These are phyloP conservation scores for Metarhizium humberi DNA, from an alignment of 2,329 filamentous ascomycete genomes.

Conservation along the genomic window DNA sequence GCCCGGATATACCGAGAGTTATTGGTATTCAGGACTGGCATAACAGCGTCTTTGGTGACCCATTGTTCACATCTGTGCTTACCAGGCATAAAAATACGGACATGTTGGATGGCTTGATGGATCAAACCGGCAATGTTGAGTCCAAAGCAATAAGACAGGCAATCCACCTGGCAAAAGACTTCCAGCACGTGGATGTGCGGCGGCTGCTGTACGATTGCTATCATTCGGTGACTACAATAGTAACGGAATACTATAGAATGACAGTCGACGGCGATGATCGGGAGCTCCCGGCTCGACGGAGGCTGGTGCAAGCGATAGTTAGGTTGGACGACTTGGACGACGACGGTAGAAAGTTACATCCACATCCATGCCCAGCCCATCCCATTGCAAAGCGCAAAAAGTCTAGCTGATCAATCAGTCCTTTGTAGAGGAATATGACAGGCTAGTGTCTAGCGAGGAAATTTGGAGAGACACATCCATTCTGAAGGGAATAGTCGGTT, in stretches of 20 bases:
- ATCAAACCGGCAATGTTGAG: not conserved
- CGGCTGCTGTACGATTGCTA: slow-evolving; percentile 50
- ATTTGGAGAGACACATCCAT: not conserved
- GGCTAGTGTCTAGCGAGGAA: not conserved
- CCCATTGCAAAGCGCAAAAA: slow-evolving; percentile 36
- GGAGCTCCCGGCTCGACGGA: slow-evolving; percentile 44
- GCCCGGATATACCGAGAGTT: not conserved
- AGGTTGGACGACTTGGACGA: slow-evolving; percentile 33
- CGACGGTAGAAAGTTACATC: slow-evolving; percentile 16
- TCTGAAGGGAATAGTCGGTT: not conserved
- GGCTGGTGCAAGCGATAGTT: slow-evolving; percentile 36
- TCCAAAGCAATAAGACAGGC: not conserved
- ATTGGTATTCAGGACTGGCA: slow-evolving; percentile 44
- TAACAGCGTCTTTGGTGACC: slow-evolving; percentile 50
- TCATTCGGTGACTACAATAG: slow-evolving; percentile 42
- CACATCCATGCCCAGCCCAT: slow-evolving; percentile 29
- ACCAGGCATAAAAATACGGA: slow-evolving; percentile 31
- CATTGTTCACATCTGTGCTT: slow-evolving; percentile 42
- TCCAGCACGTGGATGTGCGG: slow-evolving; percentile 28
- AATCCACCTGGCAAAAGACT: not conserved
- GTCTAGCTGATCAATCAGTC: slow-evolving; percentile 9
- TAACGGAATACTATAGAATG: slow-evolving; percentile 46
- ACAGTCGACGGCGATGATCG: slow-evolving; percentile 34
- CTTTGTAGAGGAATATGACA: not conserved
- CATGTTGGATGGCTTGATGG: slow-evolving; percentile 38